Evolutionary conservation across 192 early-diverging fungal species (phyloP), one percentile per base, ranked within the genome.

Genomic region (Funneliformis mosseae): DNA sequence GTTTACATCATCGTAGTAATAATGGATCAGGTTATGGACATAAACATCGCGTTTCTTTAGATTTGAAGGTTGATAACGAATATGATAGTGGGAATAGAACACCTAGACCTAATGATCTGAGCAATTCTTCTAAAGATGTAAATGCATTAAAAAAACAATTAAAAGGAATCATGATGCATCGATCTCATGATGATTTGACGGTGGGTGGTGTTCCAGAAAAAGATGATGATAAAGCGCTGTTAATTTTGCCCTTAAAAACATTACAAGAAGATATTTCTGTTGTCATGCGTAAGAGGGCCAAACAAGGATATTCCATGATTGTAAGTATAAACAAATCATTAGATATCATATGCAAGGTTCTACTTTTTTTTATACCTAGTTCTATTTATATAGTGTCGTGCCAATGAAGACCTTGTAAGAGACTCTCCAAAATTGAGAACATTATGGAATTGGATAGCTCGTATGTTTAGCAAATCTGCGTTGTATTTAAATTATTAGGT

Each of bases 241-340:
- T 55, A 21, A 55, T 55, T 6, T 55, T 18, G 7, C 50, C 50
- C 18, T 55, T 55, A 55, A 21, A 66, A 6, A 28, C 63, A 33
- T 3, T 84, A 45, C 80, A 86, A 41, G 77, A 82, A 23, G 97
- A 99, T 83, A 92, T 98, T 61, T 92, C 95, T 4, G 90, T 92
- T 8, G 83, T 88, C 9, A 99, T 99, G 93, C 87, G 92, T 39
- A 87, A 89, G 74, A 89, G 94, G 64, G 96, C 92, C 2, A 76
- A 84, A 69, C 83, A 83, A 9, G 95, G 95, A 9, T 99, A 99
- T 84, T 91, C 89, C 10, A 89, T 95, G 86, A 88, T 94, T 77
- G 95, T 93, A 73, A 81, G 83, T 74, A 84, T 33, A 67, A 80
- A 46, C 80, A 85, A 23, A 66, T 83, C 72, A 87, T 83, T 82